Conservation (phyloP, 108 stramenopile genomes). For the Skeletonema menzelii region DNA sequence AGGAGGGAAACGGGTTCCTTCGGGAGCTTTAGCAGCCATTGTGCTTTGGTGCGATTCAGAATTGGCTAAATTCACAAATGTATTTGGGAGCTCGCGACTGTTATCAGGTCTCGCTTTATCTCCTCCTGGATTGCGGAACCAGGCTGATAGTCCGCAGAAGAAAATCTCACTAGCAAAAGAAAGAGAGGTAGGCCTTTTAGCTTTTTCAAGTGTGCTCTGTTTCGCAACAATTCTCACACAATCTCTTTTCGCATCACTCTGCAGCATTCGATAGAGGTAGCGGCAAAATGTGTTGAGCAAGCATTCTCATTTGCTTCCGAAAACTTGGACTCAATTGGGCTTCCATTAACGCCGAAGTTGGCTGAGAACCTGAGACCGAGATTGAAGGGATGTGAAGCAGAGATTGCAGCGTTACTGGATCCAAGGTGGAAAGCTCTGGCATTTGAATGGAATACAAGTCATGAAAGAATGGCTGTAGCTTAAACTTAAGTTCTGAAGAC, state of each 20-base stretch:
- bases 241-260: background rate
- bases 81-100: conserved; percentile 80
- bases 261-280: conserved; percentile 69
- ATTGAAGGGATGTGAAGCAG: conserved; percentile 85
- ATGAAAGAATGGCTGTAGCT: background rate
- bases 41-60: conserved; percentile 88
- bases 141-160: conserved; percentile 11
- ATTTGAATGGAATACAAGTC: conserved; percentile 55
- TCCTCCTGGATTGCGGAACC: conserved; percentile 51
- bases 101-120: conserved; percentile 75
- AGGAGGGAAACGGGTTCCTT: conserved; percentile 54
- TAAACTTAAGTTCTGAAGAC: background rate
- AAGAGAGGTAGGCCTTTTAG: conserved; percentile 21
- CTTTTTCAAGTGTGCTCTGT: background rate
- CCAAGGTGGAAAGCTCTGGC: conserved; percentile 63
- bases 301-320: conserved; percentile 82
- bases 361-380: conserved; percentile 74
- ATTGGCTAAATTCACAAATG: conserved; percentile 69
- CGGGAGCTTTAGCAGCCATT: conserved; percentile 76
- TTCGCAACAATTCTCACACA: background rate
- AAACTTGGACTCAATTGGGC: conserved; percentile 80
- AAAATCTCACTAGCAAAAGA: conserved; percentile 29
- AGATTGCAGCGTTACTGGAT: conserved; percentile 65
- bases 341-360: conserved; percentile 78
- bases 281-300: conserved; percentile 85